Conservation (phyloP, 495 filamentous ascomycete species). For the Hypoxylon rickii region DNA sequence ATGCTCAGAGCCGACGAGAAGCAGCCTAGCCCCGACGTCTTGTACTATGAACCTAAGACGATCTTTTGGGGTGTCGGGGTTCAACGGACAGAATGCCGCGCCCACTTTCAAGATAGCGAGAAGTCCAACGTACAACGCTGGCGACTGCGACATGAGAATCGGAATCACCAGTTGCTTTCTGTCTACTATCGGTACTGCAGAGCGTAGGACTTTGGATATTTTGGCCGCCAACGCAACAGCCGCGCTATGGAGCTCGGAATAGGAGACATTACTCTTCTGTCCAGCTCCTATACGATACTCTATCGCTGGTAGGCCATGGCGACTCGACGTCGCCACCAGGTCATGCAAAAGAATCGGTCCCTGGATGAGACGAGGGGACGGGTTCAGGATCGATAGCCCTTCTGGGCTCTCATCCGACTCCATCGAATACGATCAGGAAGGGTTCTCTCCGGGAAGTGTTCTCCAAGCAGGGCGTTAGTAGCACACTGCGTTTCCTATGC, state of each 20-base stretch:
- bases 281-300: conserved; percentile 62
- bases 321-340: conserved; percentile 49
- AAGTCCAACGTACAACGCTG: conserved; percentile 70
- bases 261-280: conserved; percentile 53
- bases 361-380: conserved; percentile 53
- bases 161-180: conserved; percentile 61
- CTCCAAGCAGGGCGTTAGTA: too few species aligned
- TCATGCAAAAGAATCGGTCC: conserved; percentile 70
- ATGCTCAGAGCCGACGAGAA: conserved; percentile 55
- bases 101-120: conserved; percentile 77
- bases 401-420: conserved; percentile 11
- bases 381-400: conserved; percentile 66
- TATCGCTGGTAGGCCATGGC: conserved; percentile 49
- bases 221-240: conserved; percentile 58
- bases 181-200: not conserved
- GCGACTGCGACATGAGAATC: conserved; percentile 70
- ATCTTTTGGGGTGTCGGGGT: conserved; percentile 71
- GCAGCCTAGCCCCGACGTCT: conserved; percentile 64
- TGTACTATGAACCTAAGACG: conserved; percentile 72
- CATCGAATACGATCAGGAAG: conserved; percentile 14
- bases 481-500: too few species aligned
- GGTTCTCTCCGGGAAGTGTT: too few species aligned
- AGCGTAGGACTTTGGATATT: conserved; percentile 44
- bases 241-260: conserved; percentile 59
- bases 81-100: conserved; percentile 78